Evolutionary conservation across 345 rosid species (phyloP), one percentile per base, ranked within the genome.

Genomic region (Aethionema arabicum): DNA sequence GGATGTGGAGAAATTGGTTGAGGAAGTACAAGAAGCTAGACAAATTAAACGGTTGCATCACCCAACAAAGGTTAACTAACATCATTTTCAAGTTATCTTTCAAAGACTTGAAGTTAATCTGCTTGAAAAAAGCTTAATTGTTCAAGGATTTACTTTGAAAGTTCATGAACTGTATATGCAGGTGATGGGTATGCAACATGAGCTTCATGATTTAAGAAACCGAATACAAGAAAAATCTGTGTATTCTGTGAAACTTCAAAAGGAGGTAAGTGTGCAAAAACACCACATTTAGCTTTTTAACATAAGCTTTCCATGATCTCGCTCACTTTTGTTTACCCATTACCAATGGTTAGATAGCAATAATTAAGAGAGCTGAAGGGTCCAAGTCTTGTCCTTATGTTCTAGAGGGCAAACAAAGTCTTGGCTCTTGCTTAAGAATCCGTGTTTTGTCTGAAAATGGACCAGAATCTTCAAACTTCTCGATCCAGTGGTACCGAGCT

Each of bases 101-200:
- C 10, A 40, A 21, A 21, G 2, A 21, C 27, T 42, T 5, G 29
- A 46, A 49, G 11, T 4, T 9, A 6, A 15, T 31, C 14, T 3
- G 32, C 27, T 21, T 21, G 27, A 21, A 32, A 14, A 43, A 35
- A 33, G 6, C 45, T 67, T 38, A 41, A 56, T 59, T 12, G 9
- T 42, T 59, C 37, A 41, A 33, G 32, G 3, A 7, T 47, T 21
- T 15, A 15, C 14, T 14, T 29, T 13, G 10, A 35, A 44, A 38
- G 8, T 32, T 30, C 40, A 15, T 8, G 7, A 50, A 27, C 11
- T 32, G 5, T 32, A 8, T 59, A 12, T 49, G 11, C 78, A 92
- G 98, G 93, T 92, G 65, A 78, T 87, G 85, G 88, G 80, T 16
- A 85, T 92, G 98, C 93, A 92, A 63, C 93, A 79, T 6, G 98